These are phyloP conservation scores for Fusarium falciforme DNA, from an alignment of 2,329 filamentous ascomycete species.

Conservation along the genomic window DNA sequence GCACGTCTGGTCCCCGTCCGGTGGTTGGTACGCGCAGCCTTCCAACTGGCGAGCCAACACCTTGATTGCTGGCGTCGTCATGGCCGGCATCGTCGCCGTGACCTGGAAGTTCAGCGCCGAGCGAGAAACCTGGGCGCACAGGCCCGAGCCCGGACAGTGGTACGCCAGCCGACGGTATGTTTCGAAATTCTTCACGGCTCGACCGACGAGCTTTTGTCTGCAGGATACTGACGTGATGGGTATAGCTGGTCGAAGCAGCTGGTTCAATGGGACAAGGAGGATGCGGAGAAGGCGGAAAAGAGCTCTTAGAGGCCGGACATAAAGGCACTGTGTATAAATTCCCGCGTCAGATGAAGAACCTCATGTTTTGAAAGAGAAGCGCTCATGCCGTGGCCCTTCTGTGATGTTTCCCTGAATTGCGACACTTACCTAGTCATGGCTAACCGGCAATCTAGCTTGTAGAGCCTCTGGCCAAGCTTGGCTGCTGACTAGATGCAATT, in stretches of 20 bases:
- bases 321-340: slow-evolving; percentile 42
- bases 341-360: slow-evolving; percentile 28
- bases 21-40: slow-evolving; percentile 97
- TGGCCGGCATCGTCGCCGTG: slow-evolving; percentile 75
- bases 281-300: slow-evolving; percentile 48
- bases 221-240: slow-evolving; percentile 34
- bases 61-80: slow-evolving; percentile 74
- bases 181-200: not conserved
- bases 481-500: not conserved
- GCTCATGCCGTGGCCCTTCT: too few relatives aligned
- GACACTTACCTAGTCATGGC: too few relatives aligned
- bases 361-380: slow-evolving; percentile 22
- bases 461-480: not conserved
- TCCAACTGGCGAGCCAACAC: slow-evolving; percentile 97
- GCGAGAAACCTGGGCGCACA: slow-evolving; percentile 77
- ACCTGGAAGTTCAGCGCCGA: slow-evolving; percentile 80
- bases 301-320: slow-evolving; percentile 31
- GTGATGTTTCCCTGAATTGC: not conserved
- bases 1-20: slow-evolving; percentile 98
- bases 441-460: not conserved
- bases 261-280: slow-evolving; percentile 59
- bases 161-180: slow-evolving; percentile 87
- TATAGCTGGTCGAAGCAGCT: slow-evolving; percentile 59
- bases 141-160: slow-evolving; percentile 82
- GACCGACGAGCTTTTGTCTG: not conserved